phyloP scores from a whole-genome alignment of 495 filamentous ascomycete genomes.

The Gamarada debralockiae region DNA sequence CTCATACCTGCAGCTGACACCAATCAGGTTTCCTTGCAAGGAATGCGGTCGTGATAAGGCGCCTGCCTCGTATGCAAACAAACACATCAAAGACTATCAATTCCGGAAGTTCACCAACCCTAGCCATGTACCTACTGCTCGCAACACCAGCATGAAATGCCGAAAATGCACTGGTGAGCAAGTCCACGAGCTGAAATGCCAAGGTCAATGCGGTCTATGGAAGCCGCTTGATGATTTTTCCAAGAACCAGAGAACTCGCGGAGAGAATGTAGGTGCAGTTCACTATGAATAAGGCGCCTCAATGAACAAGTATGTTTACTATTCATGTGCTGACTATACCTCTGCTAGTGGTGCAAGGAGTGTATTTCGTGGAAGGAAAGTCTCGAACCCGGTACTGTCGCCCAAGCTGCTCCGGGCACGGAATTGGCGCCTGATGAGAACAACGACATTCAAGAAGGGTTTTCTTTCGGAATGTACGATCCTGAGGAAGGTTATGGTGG shows the following conservation, averaged over 20 bases:
- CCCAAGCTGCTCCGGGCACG: conserved; percentile 12
- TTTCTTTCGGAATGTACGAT: background rate
- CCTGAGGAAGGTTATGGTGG: background rate
- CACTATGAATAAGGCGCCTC: too few species aligned
- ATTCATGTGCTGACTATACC: too few species aligned
- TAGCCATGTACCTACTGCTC: conserved; percentile 8
- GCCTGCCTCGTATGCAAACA: background rate
- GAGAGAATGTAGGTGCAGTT: conserved; percentile 2
- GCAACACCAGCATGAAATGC: conserved; percentile 9
- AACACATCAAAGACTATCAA: conserved; percentile 2
- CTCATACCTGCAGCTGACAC: background rate
- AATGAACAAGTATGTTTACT: too few species aligned
- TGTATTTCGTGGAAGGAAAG: conserved; percentile 44
- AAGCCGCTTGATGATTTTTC: conserved; percentile 51
- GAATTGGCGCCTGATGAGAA: conserved; percentile 1
- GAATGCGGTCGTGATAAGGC: background rate
- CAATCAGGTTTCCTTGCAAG: background rate
- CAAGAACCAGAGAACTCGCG: conserved; percentile 29
- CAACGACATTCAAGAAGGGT: too few species aligned
- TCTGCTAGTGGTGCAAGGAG: conserved; percentile 47
- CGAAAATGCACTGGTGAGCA: conserved; percentile 19
- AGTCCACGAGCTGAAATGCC: conserved; percentile 33
- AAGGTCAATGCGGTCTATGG: conserved; percentile 42
- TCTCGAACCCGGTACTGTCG: conserved; percentile 15
- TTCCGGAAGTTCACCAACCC: conserved; percentile 34